These are phyloP conservation scores for Aspergillus luchuensis DNA, from an alignment of 2,329 filamentous ascomycete species.

Conservation along the genomic window DNA sequence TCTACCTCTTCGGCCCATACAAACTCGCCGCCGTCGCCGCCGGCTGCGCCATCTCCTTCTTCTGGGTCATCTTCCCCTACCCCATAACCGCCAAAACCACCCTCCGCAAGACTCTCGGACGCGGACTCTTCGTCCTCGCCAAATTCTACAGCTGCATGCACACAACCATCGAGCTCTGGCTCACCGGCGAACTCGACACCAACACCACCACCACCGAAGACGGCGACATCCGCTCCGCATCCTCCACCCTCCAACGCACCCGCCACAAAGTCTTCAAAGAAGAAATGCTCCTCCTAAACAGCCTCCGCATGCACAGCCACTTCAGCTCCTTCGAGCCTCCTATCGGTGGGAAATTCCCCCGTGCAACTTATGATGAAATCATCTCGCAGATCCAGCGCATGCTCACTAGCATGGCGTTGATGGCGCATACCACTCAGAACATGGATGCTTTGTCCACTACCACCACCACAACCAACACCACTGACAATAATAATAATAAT, in stretches of 20 bases:
- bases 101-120: conserved; percentile 66
- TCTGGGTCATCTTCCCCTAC: conserved; percentile 76
- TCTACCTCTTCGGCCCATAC: conserved; percentile 71
- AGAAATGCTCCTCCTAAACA: conserved; percentile 63
- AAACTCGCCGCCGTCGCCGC: conserved; percentile 67
- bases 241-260: conserved; percentile 53
- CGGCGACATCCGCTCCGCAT: conserved; percentile 16
- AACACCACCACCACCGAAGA: conserved; percentile 11
- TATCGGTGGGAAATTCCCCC: conserved; percentile 72
- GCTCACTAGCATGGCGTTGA: conserved; percentile 66
- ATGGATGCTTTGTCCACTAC: conserved; percentile 38
- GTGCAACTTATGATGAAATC: conserved; percentile 63
- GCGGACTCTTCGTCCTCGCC: conserved; percentile 69
- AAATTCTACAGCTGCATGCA: conserved; percentile 73
- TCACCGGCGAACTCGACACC: conserved; percentile 57
- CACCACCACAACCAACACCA: not conserved
- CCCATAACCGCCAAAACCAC: conserved; percentile 70
- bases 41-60: conserved; percentile 69
- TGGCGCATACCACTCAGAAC: conserved; percentile 62
- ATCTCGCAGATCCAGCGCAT: conserved; percentile 55
- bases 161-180: conserved; percentile 63
- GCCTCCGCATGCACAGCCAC: conserved; percentile 61
- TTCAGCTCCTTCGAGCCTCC: conserved; percentile 70
- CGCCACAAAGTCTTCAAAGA: conserved; percentile 65
- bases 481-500: not conserved